phyloP scores from a whole-genome alignment of 495 filamentous ascomycete genomes.

The Tuber borchii region DNA sequence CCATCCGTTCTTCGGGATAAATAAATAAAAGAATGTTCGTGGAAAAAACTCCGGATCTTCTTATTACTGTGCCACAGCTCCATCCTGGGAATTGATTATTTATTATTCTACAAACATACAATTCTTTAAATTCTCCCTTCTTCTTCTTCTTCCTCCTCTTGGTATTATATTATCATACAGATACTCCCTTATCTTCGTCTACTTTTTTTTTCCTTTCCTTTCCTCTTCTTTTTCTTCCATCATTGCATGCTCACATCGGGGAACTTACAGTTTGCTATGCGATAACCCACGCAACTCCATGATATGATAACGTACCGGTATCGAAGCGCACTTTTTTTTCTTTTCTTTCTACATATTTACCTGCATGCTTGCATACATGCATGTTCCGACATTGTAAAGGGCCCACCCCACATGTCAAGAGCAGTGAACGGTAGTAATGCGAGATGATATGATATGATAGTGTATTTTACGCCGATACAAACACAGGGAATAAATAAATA shows the following conservation, averaged over 20 bases:
- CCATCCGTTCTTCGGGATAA: too few relatives aligned
- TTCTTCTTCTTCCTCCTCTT: neutral
- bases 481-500: neutral
- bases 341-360: neutral
- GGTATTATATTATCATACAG: neutral
- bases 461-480: neutral
- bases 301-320: slow-evolving; percentile 1
- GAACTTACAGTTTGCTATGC: neutral
- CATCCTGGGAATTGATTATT: too few relatives aligned
- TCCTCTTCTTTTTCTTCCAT: too few relatives aligned
- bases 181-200: neutral
- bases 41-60: neutral
- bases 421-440: neutral
- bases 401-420: neutral
- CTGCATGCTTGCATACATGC: neutral
- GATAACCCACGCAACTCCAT: neutral
- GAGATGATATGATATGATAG: neutral
- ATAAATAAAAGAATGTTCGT: neutral
- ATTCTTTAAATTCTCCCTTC: too few relatives aligned
- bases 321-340: neutral
- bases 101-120: too few relatives aligned
- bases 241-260: neutral
- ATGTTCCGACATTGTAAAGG: too few relatives aligned
- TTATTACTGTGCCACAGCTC: too few relatives aligned
- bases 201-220: neutral